phyloP scores from a whole-genome alignment of 805 yeast species.

The Metschnikowia proteae region DNA sequence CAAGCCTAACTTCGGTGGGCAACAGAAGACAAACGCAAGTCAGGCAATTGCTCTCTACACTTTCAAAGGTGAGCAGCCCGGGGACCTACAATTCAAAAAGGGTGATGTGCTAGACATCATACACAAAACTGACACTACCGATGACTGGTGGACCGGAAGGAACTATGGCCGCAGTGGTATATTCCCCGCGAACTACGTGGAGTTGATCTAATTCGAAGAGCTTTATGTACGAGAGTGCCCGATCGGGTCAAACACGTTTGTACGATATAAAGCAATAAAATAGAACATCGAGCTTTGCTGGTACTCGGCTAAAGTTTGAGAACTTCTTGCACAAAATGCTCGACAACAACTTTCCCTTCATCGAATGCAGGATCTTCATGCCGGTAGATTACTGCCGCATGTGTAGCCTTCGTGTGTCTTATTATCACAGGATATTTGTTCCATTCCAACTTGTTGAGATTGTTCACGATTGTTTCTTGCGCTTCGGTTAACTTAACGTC shows the following conservation, averaged over 20 bases:
- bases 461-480: conserved; percentile 8
- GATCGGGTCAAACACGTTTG: background rate
- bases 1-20: conserved; percentile 40
- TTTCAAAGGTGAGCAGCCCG: conserved; percentile 89
- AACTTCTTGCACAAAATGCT: conserved; percentile 53
- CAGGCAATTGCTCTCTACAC: conserved; percentile 89
- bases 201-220: conserved; percentile 46
- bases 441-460: conserved; percentile 14
- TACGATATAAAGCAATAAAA: background rate
- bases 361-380: conserved; percentile 45
- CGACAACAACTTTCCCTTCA: conserved; percentile 68
- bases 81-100: conserved; percentile 88
- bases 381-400: conserved; percentile 79
- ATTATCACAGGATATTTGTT: conserved; percentile 31
- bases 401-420: conserved; percentile 62
- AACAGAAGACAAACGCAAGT: conserved; percentile 42
- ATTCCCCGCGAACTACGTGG: conserved; percentile 96
- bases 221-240: background rate
- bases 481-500: conserved; percentile 7
- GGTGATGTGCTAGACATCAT: conserved; percentile 89
- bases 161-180: conserved; percentile 82
- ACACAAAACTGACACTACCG: conserved; percentile 80
- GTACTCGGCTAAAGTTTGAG: conserved; percentile 12
- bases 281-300: background rate
- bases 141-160: conserved; percentile 99